Base-by-base conservation (phyloP, 371 early-diverging fungal genomes). In the Saksenaea oblongispora region DNA sequence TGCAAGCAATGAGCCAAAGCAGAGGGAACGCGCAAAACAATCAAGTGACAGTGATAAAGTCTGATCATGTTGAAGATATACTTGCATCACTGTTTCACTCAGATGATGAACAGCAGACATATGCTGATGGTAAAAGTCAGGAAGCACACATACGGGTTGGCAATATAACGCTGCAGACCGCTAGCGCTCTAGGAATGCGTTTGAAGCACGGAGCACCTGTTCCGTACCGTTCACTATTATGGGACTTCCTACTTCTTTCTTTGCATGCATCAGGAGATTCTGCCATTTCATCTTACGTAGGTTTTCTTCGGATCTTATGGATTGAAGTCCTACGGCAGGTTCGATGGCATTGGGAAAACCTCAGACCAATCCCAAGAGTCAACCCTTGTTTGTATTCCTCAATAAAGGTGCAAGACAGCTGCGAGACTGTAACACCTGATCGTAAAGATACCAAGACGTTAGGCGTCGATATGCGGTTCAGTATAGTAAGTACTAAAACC, bases 381-480 rank as follows among this genome's bases (percentile, higher is more conserved):
- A 78, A 78, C 34, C 69, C 77, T 3, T 73, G 57, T 65, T 67
- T 57, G 28, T 74, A 62, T 63, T 61, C 41, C 18, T 41, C 47
- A 39, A 11, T 59, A 56, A 64, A 56, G 35, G 31, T 62, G 56
- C 28, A 62, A 3, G 62, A 59, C 28, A 72, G 55, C 51, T 54
- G 31, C 39, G 60, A 42, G 24, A 65, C 60, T 7, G 58, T 69
- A 24, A 67, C 15, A 11, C 28, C 24, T 0, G 28, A 63, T 26
- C 59, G 57, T 1, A 59, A 36, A n/a, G 17, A 62, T 22, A 60
- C 61, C 27, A 72, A 70, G 22, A 71, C 68, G 5, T 73, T 79
- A 27, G 84, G 82, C 0, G 85, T 95, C 13, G 94, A 94, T 63
- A 71, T 94, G 54, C 72, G 89, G 10, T 91, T 84, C 61, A 87